These are phyloP conservation scores for Colletotrichum euphorbiae DNA, from an alignment of 2,329 filamentous ascomycete species.

Conservation along the genomic window DNA sequence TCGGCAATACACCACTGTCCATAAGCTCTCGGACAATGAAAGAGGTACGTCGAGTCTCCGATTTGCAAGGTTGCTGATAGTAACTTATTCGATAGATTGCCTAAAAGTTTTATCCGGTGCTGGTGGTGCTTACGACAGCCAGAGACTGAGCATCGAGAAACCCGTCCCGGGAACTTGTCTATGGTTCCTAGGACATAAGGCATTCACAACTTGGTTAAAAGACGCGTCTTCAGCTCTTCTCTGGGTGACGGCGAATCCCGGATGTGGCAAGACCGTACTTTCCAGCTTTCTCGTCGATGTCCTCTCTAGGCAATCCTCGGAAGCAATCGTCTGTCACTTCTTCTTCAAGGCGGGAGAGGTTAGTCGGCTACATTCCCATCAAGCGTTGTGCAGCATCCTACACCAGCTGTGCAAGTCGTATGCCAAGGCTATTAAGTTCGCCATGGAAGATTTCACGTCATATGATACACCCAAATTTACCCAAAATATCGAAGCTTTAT, in stretches of 20 bases:
- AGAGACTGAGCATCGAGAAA: constrained; percentile 23
- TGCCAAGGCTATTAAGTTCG: too few species aligned
- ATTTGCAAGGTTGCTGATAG: too few species aligned
- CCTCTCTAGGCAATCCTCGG: rapidly evolving
- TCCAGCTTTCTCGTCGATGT: constrained; percentile 21
- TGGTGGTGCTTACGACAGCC: constrained; percentile 15
- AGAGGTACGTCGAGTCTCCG: background rate
- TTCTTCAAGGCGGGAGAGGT: too few species aligned
- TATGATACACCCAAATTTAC: too few species aligned
- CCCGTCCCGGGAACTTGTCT: constrained; percentile 28
- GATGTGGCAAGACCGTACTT: constrained; percentile 32
- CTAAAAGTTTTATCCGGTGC: background rate
- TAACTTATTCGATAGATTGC: constrained; percentile 8
- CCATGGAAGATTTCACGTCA: too few species aligned
- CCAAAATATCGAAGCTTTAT: too few species aligned
- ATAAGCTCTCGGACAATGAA: constrained; percentile 4
- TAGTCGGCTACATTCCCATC: too few species aligned
- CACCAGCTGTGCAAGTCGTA: too few species aligned
- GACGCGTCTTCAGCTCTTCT: background rate
- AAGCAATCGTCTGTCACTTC: constrained; percentile 19
- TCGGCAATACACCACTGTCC: background rate
- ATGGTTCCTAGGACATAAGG: background rate
- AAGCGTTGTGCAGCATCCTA: too few species aligned
- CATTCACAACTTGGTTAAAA: constrained; percentile 12
- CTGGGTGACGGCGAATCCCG: constrained; percentile 24